These are phyloP conservation scores for Picea engelmannii DNA, from an alignment of 83 land plant genomes.

Conservation along the genomic window DNA sequence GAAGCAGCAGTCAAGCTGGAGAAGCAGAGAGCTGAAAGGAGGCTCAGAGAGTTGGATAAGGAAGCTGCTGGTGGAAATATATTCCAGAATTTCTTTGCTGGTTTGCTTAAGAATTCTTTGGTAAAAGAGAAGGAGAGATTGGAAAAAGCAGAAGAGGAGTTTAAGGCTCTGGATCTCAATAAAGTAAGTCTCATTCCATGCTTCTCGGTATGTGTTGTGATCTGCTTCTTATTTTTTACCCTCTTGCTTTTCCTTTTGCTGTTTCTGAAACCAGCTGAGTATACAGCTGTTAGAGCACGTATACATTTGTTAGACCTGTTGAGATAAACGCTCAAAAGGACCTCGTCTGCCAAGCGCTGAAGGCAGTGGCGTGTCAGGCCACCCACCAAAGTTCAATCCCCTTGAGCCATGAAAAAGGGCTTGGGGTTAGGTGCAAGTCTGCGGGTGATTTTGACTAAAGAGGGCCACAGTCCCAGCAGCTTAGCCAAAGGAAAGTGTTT, in stretches of 20 bases:
- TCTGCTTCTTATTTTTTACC: neutral
- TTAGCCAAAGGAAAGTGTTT: no score
- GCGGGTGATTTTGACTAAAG: no score
- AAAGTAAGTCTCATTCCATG: slow-evolving; percentile 44
- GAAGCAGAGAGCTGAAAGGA: slow-evolving; percentile 88
- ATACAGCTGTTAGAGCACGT: no score
- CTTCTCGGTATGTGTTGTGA: neutral
- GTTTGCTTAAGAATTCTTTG: slow-evolving; percentile 41
- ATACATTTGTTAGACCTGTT: no score
- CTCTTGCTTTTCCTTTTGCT: neutral
- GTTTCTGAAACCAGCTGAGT: neutral
- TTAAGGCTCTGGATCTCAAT: slow-evolving; percentile 89
- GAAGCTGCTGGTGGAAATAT: slow-evolving; percentile 59
- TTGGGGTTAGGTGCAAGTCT: no score
- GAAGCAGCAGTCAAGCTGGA: slow-evolving; percentile 96
- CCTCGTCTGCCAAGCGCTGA: no score
- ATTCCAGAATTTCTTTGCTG: slow-evolving; percentile 45
- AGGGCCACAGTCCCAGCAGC: no score
- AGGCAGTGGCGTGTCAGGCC: no score
- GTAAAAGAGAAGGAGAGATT: slow-evolving; percentile 83
- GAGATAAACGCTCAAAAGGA: no score
- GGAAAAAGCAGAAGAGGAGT: slow-evolving; percentile 76
- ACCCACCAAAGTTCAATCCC: no score
- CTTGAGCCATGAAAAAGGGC: no score
- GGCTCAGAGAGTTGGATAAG: slow-evolving; percentile 70